Evolutionary conservation across 2,329 filamentous ascomycete genomes (phyloP).

Genomic region (Ceratocystis diversiconidia): DNA sequence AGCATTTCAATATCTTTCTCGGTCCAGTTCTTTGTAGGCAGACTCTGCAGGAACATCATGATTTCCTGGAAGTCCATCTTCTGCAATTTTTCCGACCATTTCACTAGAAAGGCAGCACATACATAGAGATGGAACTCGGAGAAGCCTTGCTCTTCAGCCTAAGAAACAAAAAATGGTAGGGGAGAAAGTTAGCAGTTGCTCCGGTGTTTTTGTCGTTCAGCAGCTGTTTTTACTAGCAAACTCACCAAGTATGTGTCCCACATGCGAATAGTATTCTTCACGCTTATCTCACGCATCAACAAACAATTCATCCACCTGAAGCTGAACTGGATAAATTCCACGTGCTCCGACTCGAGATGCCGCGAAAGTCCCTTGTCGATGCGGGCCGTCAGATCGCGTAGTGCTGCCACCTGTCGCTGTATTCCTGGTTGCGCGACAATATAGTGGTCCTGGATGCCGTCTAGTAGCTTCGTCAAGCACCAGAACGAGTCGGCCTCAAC

Average conservation of each 20-base stretch:
- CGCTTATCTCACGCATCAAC: conserved; percentile 92
- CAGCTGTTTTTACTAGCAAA: conserved; percentile 20
- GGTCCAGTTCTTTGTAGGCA: conserved; percentile 88
- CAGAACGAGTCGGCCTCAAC: conserved; percentile 97
- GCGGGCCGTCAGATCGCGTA: conserved; percentile 78
- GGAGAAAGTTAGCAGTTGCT: neutral
- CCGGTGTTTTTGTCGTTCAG: neutral
- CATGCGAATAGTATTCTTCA: conserved; percentile 94
- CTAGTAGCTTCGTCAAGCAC: conserved; percentile 95
- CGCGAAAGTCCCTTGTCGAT: conserved; percentile 76
- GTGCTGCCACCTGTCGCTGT: conserved; percentile 75
- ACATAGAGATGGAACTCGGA: conserved; percentile 98
- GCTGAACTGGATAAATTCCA: conserved; percentile 98
- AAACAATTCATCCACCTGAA: conserved; percentile 99
- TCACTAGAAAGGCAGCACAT: conserved; percentile 92
- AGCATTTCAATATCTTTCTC: conserved; percentile 96
- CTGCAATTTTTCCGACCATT: conserved; percentile 88
- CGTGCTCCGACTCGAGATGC: conserved; percentile 77
- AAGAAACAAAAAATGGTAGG: neutral
- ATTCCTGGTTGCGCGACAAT: conserved; percentile 96
- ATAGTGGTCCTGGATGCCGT: conserved; percentile 98
- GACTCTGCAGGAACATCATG: conserved; percentile 96
- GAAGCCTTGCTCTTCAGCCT: conserved; percentile 98
- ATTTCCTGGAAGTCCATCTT: conserved; percentile 98
- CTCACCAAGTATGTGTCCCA: conserved; percentile 97